A percentile compares a stretch with the other conserved stretches of the same genome.
These are phyloP conservation scores for Pseudopediastrum boryanum DNA, from an alignment of 139 green algal genomes.

Conservation along the genomic window DNA sequence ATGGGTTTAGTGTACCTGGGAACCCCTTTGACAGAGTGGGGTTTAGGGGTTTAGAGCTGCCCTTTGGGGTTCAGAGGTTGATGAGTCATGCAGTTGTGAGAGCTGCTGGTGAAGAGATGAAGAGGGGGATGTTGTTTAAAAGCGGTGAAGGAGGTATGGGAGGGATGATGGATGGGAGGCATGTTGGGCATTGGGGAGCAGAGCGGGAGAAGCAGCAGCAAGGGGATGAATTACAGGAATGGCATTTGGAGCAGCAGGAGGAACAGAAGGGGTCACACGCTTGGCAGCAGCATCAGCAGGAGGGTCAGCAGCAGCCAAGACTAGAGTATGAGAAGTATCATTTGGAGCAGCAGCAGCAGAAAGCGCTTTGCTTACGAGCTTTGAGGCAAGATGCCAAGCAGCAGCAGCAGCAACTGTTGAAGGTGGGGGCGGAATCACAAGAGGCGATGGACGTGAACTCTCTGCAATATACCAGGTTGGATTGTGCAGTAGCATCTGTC, in stretches of 20 bases:
- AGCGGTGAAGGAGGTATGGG: no score
- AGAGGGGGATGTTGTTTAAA: no score
- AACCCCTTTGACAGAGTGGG: slow-evolving; percentile 44
- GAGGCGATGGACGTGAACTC: neutral
- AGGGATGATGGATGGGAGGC: no score
- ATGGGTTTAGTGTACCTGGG: slow-evolving; percentile 48
- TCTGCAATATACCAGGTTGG: neutral
- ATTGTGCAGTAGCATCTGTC: slow-evolving; percentile 18
- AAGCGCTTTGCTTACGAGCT: neutral
- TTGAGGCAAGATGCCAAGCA: neutral
- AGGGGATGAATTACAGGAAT: no score
- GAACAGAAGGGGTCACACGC: no score
- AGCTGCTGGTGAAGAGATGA: neutral
- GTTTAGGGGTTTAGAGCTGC: neutral
- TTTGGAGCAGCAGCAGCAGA: neutral
- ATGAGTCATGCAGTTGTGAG: neutral
- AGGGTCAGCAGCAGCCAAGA: slow-evolving; percentile 3
- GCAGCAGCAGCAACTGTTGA: neutral
- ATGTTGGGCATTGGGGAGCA: no score
- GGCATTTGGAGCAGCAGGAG: no score
- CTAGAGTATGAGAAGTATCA: neutral
- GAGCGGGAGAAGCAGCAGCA: no score
- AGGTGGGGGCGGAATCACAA: neutral
- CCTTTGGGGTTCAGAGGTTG: neutral
- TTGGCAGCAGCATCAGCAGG: neutral